These are phyloP conservation scores for Colletotrichum brevisporum DNA, from an alignment of 2,329 filamentous ascomycete genomes.

Conservation along the genomic window DNA sequence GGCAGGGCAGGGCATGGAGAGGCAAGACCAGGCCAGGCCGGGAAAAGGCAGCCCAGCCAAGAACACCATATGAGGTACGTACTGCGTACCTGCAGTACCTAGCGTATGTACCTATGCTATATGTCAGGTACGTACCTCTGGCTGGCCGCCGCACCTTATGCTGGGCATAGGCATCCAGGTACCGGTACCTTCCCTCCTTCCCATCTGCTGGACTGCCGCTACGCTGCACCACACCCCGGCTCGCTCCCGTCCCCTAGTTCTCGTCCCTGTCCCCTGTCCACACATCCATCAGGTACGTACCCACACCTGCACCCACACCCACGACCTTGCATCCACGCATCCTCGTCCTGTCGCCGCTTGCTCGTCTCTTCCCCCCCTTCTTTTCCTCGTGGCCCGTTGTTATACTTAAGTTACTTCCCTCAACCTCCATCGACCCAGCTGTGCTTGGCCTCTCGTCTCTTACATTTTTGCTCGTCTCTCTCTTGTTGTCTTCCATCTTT, in stretches of 20 bases:
- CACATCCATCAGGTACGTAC: neutral
- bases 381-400: slow-evolving; percentile 34
- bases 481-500: slow-evolving; percentile 18
- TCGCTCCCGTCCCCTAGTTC: slow-evolving; percentile 30
- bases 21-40: slow-evolving; percentile 6
- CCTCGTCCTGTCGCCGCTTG: slow-evolving; percentile 14
- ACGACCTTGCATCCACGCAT: neutral
- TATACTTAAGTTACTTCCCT: slow-evolving; percentile 39
- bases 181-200: neutral
- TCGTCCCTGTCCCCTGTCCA: neutral
- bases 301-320: neutral
- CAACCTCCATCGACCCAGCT: slow-evolving; percentile 33
- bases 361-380: slow-evolving; percentile 12
- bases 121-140: neutral
- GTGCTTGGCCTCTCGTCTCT: slow-evolving; percentile 38
- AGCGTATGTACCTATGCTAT: neutral
- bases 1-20: slow-evolving; percentile 5
- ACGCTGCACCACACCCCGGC: slow-evolving; percentile 4
- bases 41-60: too few relatives aligned
- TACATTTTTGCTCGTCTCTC: slow-evolving; percentile 39
- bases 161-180: neutral
- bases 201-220: neutral
- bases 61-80: neutral
- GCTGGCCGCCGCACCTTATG: neutral
- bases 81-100: too few relatives aligned